phyloP scores from a whole-genome alignment of 176 grass and related monocot species.

The Carex scoparia region DNA sequence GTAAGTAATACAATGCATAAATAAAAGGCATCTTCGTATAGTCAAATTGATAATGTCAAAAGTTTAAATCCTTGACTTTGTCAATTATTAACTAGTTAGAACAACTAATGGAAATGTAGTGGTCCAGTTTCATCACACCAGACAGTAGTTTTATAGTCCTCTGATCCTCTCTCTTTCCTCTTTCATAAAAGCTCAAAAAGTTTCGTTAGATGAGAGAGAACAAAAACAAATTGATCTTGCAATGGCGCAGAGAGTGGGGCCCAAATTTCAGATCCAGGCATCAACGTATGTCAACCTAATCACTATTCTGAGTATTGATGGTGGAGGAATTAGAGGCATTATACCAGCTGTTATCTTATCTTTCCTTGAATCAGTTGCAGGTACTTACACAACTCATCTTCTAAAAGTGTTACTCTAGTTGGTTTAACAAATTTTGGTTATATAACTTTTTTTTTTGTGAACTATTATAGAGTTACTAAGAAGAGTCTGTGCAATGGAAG shows the following conservation, averaged over 20 bases:
- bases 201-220: not conserved
- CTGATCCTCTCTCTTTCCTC: not conserved
- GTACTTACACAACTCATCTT: constrained; percentile 25
- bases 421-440: not conserved
- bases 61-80: not conserved
- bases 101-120: not conserved
- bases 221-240: constrained; percentile 11
- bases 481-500: not conserved
- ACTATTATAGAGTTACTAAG: not conserved
- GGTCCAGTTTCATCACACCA: not conserved
- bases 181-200: not conserved
- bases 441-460: not conserved
- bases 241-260: constrained; percentile 40
- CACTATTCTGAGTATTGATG: constrained; percentile 75
- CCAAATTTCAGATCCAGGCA: constrained; percentile 44
- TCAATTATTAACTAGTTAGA: not conserved
- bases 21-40: not conserved
- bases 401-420: not conserved
- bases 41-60: not conserved
- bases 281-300: constrained; percentile 74
- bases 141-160: not conserved
- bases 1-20: not conserved
- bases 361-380: constrained; percentile 79
- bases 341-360: constrained; percentile 67
- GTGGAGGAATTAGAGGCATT: constrained; percentile 84